Conservation (phyloP, 2,329 filamentous ascomycete genomes). For the Ophiostoma fasciatum region DNA sequence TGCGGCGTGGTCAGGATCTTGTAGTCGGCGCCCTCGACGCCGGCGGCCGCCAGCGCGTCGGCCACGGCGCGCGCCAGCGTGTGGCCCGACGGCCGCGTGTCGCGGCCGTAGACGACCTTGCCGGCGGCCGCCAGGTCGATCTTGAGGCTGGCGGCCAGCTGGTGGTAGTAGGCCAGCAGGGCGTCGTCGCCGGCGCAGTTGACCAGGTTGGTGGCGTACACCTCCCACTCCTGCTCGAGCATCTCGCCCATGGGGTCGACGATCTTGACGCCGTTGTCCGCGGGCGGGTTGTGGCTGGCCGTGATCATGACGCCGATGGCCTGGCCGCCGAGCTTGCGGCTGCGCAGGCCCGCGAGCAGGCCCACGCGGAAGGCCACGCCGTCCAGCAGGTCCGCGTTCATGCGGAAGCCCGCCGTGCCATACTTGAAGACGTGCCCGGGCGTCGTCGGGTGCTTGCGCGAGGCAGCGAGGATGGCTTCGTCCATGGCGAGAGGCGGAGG, state of each 20-base stretch:
- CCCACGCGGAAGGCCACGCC: constrained; percentile 89
- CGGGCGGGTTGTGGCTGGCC: constrained; percentile 79
- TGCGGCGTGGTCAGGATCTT: constrained; percentile 94
- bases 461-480: constrained; percentile 40
- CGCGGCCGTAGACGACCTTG: constrained; percentile 77
- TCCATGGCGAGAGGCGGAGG: too few species aligned
- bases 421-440: constrained; percentile 42
- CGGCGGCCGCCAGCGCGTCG: constrained; percentile 63
- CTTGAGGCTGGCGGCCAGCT: constrained; percentile 60
- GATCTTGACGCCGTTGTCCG: constrained; percentile 87
- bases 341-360: constrained; percentile 74
- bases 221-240: constrained; percentile 92
- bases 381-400: constrained; percentile 67
- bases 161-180: constrained; percentile 61
- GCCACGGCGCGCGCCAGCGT: constrained; percentile 65
- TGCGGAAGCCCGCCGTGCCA: constrained; percentile 53
- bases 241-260: constrained; percentile 97
- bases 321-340: constrained; percentile 76
- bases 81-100: constrained; percentile 85
- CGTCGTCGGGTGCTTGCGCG: constrained; percentile 46
- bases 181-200: constrained; percentile 66
- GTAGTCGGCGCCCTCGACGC: constrained; percentile 64
- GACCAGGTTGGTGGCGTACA: constrained; percentile 73
- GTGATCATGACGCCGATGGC: constrained; percentile 96
- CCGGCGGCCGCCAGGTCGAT: constrained; percentile 57